Conservation (phyloP, 805 yeast species). For the Nakazawaea sp. region DNA sequence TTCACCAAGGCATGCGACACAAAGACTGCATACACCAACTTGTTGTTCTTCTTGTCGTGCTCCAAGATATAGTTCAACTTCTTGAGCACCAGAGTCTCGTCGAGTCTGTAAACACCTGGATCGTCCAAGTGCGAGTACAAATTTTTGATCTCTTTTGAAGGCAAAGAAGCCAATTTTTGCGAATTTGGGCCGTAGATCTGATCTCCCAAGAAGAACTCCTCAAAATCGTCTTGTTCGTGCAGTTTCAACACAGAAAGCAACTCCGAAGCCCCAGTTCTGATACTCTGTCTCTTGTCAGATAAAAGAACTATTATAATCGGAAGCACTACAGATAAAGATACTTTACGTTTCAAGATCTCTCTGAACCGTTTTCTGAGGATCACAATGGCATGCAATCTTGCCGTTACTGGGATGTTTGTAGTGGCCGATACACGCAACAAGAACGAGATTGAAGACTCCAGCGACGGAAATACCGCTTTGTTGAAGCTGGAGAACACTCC, state of each 20-base stretch:
- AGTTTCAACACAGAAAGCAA: slow-evolving; percentile 29
- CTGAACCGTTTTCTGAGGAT: slow-evolving; percentile 29
- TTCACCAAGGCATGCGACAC: slow-evolving; percentile 57
- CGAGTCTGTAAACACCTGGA: slow-evolving; percentile 40
- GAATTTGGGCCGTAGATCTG: slow-evolving; percentile 52
- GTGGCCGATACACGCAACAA: slow-evolving; percentile 50
- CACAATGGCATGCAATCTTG: slow-evolving; percentile 43
- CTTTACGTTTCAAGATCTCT: slow-evolving; percentile 22
- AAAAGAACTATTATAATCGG: slow-evolving; percentile 55
- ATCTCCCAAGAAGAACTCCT: slow-evolving; percentile 42
- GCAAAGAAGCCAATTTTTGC: slow-evolving; percentile 43
- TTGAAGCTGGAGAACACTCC: slow-evolving; percentile 19
- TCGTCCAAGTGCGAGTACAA: slow-evolving; percentile 34
- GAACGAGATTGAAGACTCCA: slow-evolving; percentile 48
- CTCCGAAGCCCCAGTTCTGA: slow-evolving; percentile 39
- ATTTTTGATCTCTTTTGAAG: slow-evolving; percentile 56
- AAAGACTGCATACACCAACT: slow-evolving; percentile 54
- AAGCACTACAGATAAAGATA: slow-evolving; percentile 42
- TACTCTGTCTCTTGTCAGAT: slow-evolving; percentile 38
- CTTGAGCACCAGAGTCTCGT: slow-evolving; percentile 36
- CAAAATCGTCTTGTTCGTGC: slow-evolving; percentile 25
- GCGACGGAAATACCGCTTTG: slow-evolving; percentile 27
- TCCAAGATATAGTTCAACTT: slow-evolving; percentile 27
- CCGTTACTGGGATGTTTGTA: slow-evolving; percentile 49
- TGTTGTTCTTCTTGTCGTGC: slow-evolving; percentile 49